phyloP scores from a whole-genome alignment of 2,329 filamentous ascomycete species.

The Alternaria metachromatica region DNA sequence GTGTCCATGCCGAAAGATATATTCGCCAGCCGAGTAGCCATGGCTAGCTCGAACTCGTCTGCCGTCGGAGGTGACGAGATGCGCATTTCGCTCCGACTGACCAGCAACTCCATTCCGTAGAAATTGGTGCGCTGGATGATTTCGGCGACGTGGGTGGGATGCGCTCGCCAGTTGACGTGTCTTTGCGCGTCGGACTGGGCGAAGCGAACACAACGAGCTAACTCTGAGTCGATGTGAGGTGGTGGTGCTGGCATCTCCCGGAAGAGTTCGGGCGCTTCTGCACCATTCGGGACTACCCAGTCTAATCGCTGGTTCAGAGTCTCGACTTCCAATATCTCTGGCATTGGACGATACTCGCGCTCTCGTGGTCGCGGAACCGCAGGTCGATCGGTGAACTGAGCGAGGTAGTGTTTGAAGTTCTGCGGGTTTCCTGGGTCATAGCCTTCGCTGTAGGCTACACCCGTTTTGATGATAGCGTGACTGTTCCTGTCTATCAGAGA shows the following conservation, averaged over 20 bases:
- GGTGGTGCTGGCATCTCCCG: not conserved
- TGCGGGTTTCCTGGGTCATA: not conserved
- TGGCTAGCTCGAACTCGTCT: not conserved
- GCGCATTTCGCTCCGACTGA: not conserved
- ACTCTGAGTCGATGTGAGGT: not conserved
- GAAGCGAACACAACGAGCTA: constrained; percentile 11
- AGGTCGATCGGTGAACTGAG: not conserved
- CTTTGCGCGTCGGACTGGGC: constrained; percentile 1
- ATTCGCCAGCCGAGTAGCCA: not conserved
- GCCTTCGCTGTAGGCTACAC: not conserved
- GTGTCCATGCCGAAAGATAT: not conserved
- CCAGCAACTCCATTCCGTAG: not conserved
- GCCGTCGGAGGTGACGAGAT: not conserved
- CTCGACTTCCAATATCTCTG: not conserved
- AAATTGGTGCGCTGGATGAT: constrained; percentile 9
- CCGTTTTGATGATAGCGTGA: not conserved
- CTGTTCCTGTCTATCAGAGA: not conserved
- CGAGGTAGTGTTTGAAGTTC: not conserved
- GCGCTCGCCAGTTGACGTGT: constrained; percentile 1
- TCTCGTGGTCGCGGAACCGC: not conserved
- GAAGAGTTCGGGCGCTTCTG: not conserved
- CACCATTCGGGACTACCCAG: not conserved
- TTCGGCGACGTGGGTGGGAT: constrained; percentile 2
- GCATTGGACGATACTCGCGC: not conserved
- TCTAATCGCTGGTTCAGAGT: not conserved